Base-by-base conservation (phyloP, 1,284 basidiomycete genomes). In the Clitocybe nebularis region DNA sequence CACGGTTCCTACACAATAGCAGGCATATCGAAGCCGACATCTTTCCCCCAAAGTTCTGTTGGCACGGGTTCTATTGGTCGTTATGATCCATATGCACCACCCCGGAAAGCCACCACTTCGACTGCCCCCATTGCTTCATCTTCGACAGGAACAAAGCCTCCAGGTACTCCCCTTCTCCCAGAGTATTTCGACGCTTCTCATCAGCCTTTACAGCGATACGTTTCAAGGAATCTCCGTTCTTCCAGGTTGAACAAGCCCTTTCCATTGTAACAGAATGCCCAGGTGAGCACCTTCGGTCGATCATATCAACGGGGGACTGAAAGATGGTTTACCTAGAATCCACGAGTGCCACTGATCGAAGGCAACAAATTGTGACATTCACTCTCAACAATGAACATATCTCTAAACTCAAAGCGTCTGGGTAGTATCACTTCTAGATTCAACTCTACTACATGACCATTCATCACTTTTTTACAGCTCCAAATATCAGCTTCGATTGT, bases 201-300 rank as follows among this genome's bases (percentile, higher is more conserved):
- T 50, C 28, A 41, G 13, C 30, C 36, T 16, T 39, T 50, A 5
- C 53, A 86, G 85, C 58, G 21, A 81, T 92, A 41, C 77, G 75
- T 43, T 93, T 92, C 66, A 87, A 82, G 53, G 71, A 78, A 11
- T 90, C 86, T 0, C 89, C 89, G 0, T 93, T 92, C 59, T 86
- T 83, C 54, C 66, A 65, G 16, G 60, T 88, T 6, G 81, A 88
- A 39, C 79, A 85, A 50, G 56, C 70, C 1, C 75, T 89, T 6
- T 84, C 82, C 8, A 42, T 49, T 16, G 66, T 90, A 14, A 68
- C 73, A 7, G 84, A 89, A 60, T 88, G 89, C 59, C 83, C 83
- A 63, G 88, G 88, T 88, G 39, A 39, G 29, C 14, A 35, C 32
- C 32, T 25, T 35, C 32, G 35, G 25, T 9, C 32, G n/a, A 37